Evolutionary conservation across 2,329 filamentous ascomycete genomes (phyloP), one percentile per base, ranked within the genome.

Genomic region (Botrytis aclada): DNA sequence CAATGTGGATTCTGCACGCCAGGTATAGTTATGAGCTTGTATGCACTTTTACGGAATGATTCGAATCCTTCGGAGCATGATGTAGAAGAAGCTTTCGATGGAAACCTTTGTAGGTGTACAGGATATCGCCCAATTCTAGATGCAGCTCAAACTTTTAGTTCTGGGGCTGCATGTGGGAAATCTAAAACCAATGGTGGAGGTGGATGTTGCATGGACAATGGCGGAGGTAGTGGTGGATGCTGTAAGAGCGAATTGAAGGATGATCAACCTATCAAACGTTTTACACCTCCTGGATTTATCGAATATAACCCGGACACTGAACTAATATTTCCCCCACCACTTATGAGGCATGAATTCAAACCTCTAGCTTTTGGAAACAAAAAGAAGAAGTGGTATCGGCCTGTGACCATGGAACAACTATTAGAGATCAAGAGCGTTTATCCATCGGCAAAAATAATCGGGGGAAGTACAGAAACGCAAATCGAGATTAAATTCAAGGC

Each of bases 401-500:
- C 96, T 0, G 92, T 94, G 45, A 98, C 93, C 0, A 81, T 98
- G 25, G 86, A 93, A 56, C 95, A 99, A 80, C 85, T 99, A 25
- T 87, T 98, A 25, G 92, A 97, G 80, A 97, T 99, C 83, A 98
- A 98, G 84, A 90, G 87, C 78, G 90, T 88, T 0, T 91, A 94
- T 77, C 95, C 95, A 0, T 89, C 91, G 39, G 94, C 95, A 7
- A 99, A 98, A 82, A 90, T 99, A 74, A 97, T 99, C 74, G 95
- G 94, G 67, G 96, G 96, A 74, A 97, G 94, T 81, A 97, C 95
- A 3, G 96, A 99, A 82, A 98, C 95, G 0, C 96, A 98, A 82
- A 98, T 99, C 74, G 96, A 99, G 83, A 93, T 97, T 84, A 98
- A 97, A 83, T 98, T 99, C 88, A 98, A 98, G 84, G 94, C 92